A percentile compares a stretch with the other conserved stretches of the same genome.
Evolutionary conservation across 2,329 filamentous ascomycete genomes (phyloP).

Genomic region (Trichoderma lentiforme): DNA sequence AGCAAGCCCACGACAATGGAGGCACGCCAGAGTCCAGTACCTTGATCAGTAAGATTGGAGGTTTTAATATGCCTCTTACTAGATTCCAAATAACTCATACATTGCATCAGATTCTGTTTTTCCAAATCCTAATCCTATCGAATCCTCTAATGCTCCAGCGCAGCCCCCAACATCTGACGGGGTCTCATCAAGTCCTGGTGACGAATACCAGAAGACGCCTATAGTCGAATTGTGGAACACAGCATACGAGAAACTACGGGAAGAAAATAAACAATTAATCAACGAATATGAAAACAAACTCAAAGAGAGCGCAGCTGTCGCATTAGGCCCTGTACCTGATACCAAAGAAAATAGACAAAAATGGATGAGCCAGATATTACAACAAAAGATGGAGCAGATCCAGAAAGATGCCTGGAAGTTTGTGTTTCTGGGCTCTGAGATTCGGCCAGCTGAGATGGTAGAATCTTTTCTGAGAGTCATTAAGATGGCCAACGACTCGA

Average conservation of each 20-base stretch:
- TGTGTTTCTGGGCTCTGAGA: not conserved
- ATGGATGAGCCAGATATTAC: not conserved
- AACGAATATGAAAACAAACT: not conserved
- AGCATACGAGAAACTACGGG: not conserved
- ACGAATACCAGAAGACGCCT: not conserved
- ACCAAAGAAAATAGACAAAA: not conserved
- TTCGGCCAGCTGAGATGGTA: not conserved
- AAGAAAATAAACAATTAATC: not conserved
- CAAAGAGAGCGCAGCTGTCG: rapidly evolving
- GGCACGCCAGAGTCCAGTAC: not conserved
- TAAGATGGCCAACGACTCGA: not conserved
- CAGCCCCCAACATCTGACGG: not conserved
- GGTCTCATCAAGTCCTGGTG: not conserved
- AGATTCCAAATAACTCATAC: not conserved
- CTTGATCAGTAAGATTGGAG: not conserved
- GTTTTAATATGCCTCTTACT: not conserved
- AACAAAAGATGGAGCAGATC: not conserved
- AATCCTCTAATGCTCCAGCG: not conserved
- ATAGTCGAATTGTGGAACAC: not conserved
- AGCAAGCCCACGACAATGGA: not conserved
- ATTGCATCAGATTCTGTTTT: not conserved
- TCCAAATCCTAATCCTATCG: not conserved
- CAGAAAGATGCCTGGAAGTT: not conserved
- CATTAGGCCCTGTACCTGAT: not conserved
- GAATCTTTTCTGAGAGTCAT: not conserved